Base-by-base conservation (phyloP, 2,329 filamentous ascomycete species). In the Macroventuria anomochaeta region DNA sequence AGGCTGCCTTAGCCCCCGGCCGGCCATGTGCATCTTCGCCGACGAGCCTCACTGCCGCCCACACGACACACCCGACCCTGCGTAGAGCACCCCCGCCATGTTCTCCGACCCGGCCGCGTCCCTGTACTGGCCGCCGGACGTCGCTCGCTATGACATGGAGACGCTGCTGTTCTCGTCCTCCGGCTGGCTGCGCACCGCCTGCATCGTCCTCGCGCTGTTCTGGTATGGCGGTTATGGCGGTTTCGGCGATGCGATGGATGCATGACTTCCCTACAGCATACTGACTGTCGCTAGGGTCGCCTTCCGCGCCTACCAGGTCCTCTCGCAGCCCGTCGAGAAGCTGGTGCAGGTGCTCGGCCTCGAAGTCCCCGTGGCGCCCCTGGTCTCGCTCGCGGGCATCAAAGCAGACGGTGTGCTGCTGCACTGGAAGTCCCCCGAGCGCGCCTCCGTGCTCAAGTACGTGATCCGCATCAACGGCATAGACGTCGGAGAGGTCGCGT, bases 381-480 rank as follows among this genome's bases (percentile, higher is more conserved):
- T 93, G 71, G 89, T 97, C 33, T 96, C 92, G 46, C 85, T 99
- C 28, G 91, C 93, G 49, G 91, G 90, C 59, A 95, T 99, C 65
- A 90, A 89, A 63, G 83, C 90, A 23, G 90, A 96, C 72, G 90
- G 92, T 51, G 90, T 96, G 26, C 90, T 93, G 25, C 82, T 99
- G 36, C 92, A 93, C 74, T 99, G 95, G 95, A 91, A 92, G 57
- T 85, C 88, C 55, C 84, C 85, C 58, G 80, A 81, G 59, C 80
- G 84, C 36, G 81, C 82, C 57, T 84, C 89, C 2, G 89, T 96
- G 47, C 84, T 91, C 46, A 96, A 93, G 76, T 95, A 96, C 71
- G 83, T 93, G 38, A 91, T 99, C 46, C 91, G 96, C 72, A 88
- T 99, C 61, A 97, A 99, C 75, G 93, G 93, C 34, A 88, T 93